Evolutionary conservation across 1,284 basidiomycete species (phyloP), one percentile per base, ranked within the genome.

Genomic region (Ganoderma meredithae): DNA sequence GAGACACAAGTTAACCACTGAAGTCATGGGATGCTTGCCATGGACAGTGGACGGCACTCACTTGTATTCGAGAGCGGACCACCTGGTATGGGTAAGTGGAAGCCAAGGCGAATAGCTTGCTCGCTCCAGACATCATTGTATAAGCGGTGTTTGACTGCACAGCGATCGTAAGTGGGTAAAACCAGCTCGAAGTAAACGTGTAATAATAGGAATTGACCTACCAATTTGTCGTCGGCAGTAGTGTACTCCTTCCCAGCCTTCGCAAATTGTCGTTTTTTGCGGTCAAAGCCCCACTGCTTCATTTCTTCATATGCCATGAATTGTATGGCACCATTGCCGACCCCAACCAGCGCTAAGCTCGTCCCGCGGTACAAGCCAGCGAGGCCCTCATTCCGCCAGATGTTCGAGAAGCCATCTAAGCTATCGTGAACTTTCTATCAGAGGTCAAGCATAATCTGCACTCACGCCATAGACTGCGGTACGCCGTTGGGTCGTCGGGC

Each of bases 71-170:
- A 7, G 97, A 97, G 67, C 98, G 90, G 47, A 99, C 86, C 60
- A 99, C 97, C 83, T 99, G 98, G 80, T 99, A 99, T 17, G 97
- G 97, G 80, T 99, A 99, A 27, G 97, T 99, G 25, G 91, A 74
- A 4, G 90, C 83, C 64, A 99, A 90, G 1, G 97, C 96, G 27
- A 90, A 86, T 5, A 98, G 82, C 80, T 99, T 99, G 70, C 95
- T 95, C 22, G 89, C 86, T 41, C 95, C 98, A 0, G 95, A 98
- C 85, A 98, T 96, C 67, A 95, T 74, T 10, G 96, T 95, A 82
- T 99, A 99, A 55, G 96, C 89, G 17, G 89, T 86, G 76, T 99
- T 99, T 27, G 93, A 93, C 97, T 98, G 74, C 2, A 12, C 41
- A 15, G 27, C 13, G 61, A 33, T 1, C 31, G n/a, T 17, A 12